Evolutionary conservation across 768 basidiomycete genomes (phyloP), one percentile per base, ranked within the genome.

Genomic region (Scleroderma citrinum): DNA sequence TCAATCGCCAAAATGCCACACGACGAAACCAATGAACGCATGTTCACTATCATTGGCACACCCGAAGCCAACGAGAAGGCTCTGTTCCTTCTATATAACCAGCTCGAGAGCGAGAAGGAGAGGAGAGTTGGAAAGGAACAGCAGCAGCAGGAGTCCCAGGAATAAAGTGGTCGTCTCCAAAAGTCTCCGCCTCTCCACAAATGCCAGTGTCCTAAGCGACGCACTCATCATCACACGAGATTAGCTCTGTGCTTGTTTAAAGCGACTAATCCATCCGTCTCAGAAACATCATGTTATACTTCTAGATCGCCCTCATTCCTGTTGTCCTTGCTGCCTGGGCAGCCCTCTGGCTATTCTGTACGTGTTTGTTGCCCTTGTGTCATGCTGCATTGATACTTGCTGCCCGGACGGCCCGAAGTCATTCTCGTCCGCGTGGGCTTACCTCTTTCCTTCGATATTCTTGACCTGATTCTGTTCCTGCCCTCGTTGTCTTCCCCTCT

Each of bases 1-100:
- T 92, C 88, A 48, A 99, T 99, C 62, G 96, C 96, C 57, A 99
- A 99, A 71, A 87, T 90, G 43, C 92, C 96, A n/a, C 96, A 98
- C 63, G 96, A 98, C 61, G 96, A 98, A 62, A 93, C 94, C 36
- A 96, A 95, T 61, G 96, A 99, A 74, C 80, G 96, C 57, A 97
- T 99, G 95, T 99, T 99, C 75, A 92, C 96, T 53, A 98, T 99
- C 66, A 78, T 96, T 41, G 96, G 96, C 48, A 92, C 92, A 12
- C 88, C 92, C 42, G 91, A 93, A 69, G 87, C 91, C 58, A 97
- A 96, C 69, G 95, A 99, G 72, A 95, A 97, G 71, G 96, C 96
- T 2, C 73, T 99, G 50, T 98, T 95, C 77, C 73, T 99, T 52
- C 78, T 99, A 53, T 99, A 98, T 72, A 93, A 95, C 62, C 95